Evolutionary conservation across 106 monocot species (phyloP), one percentile per base, ranked within the genome.

Genomic region (Acorus calamus): DNA sequence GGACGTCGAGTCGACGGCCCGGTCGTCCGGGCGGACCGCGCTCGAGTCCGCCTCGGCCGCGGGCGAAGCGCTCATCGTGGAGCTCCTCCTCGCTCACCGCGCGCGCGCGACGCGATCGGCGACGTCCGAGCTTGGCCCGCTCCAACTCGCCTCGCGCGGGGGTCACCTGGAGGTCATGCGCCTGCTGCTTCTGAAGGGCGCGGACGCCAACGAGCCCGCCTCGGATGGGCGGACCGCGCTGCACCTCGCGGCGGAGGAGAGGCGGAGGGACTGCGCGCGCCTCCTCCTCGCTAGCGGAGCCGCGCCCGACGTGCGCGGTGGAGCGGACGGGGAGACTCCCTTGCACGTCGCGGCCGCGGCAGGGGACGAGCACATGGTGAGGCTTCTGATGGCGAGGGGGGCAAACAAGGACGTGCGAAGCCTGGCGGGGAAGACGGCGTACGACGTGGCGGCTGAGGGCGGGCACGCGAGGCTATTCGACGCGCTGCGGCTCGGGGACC

Each of bases 161-260:
- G 84, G 84, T 0, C 76, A 80, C 42, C 4, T 14, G 14, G 84
- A 84, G 6, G 59, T 80, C 50, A 43, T 80, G 62, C 54, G 48
- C 13, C 62, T 84, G 41, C 71, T 84, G 44, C 71, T 84, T 42
- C 7, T 59, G 2, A 73, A 84, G 44, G 76, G 70, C 2, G 76
- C 73, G 4, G 66, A 47, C 11, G 55, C 47, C 3, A 76, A 84
- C 42, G 69, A 61, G 52, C 57, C 52, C 12, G 58, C 76, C 9
- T 50, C 53, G 2, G 79, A 83, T 64, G 83, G 83, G 46, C 51
- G 64, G 11, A 83, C 79, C 14, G 76, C 84, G 42, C 73, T 84
- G 46, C 73, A 72, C 61, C 45, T 76, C 51, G 73, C 84, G 8
- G 79, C 48, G 41, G 76, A 66, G 57, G 70, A 49, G 55, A 46